These are phyloP conservation scores for Aurifilum marmelostoma DNA, from an alignment of 2,329 filamentous ascomycete genomes.

Conservation along the genomic window DNA sequence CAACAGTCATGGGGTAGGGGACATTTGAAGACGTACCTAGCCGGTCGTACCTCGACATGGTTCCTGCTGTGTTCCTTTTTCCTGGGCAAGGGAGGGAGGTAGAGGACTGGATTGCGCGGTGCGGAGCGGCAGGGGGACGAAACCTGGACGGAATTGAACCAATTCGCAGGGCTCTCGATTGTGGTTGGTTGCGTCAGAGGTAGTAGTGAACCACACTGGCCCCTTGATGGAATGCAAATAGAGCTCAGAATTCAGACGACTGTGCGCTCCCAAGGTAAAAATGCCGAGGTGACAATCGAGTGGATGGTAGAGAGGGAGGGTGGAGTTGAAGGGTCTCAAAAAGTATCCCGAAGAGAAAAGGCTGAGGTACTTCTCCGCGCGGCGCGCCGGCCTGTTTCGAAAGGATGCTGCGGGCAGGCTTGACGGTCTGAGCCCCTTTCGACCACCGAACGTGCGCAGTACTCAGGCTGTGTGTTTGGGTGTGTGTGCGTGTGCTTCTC, in stretches of 20 bases:
- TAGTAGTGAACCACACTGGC: conserved; percentile 9
- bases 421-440: conserved; percentile 28
- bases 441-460: neutral
- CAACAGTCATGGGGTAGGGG: conserved; percentile 23
- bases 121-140: conserved; percentile 16
- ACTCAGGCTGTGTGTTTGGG: too few species aligned
- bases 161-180: neutral
- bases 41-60: conserved; percentile 72
- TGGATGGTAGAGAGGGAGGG: neutral
- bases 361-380: neutral
- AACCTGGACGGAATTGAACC: conserved; percentile 12
- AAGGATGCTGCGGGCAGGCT: conserved; percentile 23
- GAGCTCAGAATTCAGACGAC: conserved; percentile 2
- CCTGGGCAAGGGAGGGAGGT: conserved; percentile 30
- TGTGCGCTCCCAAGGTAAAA: neutral
- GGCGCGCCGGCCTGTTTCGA: conserved; percentile 19
- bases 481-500: neutral
- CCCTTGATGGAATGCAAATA: conserved; percentile 7
- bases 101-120: conserved; percentile 23
- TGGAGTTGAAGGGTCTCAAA: conserved; percentile 2
- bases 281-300: neutral
- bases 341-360: neutral
- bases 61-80: conserved; percentile 31
- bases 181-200: conserved; percentile 11
- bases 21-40: conserved; percentile 59